Percentiles rank a stretch among this genome's conserved stretches.
phyloP scores from a whole-genome alignment of 2,329 filamentous ascomycete genomes.

The Penicillium expansum region DNA sequence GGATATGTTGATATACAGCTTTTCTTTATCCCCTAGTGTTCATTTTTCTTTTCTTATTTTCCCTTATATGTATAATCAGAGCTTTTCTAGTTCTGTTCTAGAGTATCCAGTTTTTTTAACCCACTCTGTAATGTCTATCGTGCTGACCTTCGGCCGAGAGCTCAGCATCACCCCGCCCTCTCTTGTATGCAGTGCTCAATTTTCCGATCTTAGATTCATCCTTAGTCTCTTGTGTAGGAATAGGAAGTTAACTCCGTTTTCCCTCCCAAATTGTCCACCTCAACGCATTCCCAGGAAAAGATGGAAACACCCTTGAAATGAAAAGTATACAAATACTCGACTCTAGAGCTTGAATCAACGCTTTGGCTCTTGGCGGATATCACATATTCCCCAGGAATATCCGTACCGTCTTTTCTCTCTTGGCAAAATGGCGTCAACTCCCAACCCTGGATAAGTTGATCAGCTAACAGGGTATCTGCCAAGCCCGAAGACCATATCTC shows the following conservation, averaged over 20 bases:
- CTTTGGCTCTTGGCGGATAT: conserved; percentile 15
- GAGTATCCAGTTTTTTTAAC: too few relatives aligned
- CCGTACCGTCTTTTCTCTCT: not conserved
- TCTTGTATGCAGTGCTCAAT: not conserved
- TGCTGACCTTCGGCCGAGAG: too few relatives aligned
- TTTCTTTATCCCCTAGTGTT: not conserved
- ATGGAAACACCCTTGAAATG: conserved; percentile 30
- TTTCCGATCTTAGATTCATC: not conserved
- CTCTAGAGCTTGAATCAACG: not conserved
- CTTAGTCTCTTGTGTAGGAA: not conserved
- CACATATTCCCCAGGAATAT: conserved; percentile 13
- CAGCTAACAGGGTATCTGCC: not conserved
- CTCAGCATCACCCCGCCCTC: too few relatives aligned
- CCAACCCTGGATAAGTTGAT: conserved; percentile 7
- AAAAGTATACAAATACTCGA: conserved; percentile 23
- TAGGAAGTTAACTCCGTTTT: not conserved
- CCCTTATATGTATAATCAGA: too few relatives aligned
- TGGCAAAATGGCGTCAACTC: conserved; percentile 2
- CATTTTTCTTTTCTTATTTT: too few relatives aligned
- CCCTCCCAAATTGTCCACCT: not conserved
- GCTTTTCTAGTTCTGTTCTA: not conserved
- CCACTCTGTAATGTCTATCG: too few relatives aligned
- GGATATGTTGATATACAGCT: not conserved
- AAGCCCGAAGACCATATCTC: conserved; percentile 12
- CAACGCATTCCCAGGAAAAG: conserved; percentile 19